A percentile compares a stretch with the other conserved stretches of the same genome.
Conservation (phyloP, 2,329 filamentous ascomycete species). For the Colletotrichum costaricense region DNA sequence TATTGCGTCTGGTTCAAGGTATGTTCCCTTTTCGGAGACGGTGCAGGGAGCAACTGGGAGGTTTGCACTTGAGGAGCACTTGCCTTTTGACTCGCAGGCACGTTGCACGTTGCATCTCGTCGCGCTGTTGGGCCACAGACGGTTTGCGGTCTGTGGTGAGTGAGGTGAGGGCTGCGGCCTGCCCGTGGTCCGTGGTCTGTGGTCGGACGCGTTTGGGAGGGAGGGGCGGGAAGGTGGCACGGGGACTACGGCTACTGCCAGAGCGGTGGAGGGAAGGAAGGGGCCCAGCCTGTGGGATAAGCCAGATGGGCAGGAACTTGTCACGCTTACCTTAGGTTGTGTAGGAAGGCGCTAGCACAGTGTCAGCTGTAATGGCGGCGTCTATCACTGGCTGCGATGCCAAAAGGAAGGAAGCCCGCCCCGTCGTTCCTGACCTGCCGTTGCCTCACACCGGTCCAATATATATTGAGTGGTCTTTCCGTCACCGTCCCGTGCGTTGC, state of each 20-base stretch:
- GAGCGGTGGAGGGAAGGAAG: not conserved
- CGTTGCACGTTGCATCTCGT: not conserved
- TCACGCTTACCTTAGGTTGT: too few species aligned
- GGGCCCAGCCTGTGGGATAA: not conserved
- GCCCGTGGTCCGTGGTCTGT: not conserved
- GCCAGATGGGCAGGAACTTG: not conserved
- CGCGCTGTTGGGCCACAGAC: not conserved
- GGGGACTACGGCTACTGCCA: not conserved
- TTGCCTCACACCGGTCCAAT: not conserved
- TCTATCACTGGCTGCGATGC: slow-evolving; percentile 9
- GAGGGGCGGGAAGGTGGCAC: slow-evolving; percentile 32
- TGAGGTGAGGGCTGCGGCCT: too few species aligned
- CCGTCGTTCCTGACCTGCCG: not conserved
- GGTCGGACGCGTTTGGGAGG: not conserved
- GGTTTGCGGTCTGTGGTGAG: not conserved
- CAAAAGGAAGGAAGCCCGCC: slow-evolving; percentile 7
- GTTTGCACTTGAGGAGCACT: not conserved
- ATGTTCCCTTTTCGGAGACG: not conserved
- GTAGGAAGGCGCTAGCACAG: slow-evolving; percentile 19
- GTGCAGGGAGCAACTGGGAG: not conserved
- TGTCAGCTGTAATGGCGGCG: slow-evolving; percentile 18
- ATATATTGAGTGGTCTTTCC: not conserved
- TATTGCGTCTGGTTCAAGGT: not conserved
- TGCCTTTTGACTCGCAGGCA: not conserved
- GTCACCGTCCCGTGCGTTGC: slow-evolving; percentile 26